phyloP scores from a whole-genome alignment of 352 stramenopile species.

The Pythium graminicola region DNA sequence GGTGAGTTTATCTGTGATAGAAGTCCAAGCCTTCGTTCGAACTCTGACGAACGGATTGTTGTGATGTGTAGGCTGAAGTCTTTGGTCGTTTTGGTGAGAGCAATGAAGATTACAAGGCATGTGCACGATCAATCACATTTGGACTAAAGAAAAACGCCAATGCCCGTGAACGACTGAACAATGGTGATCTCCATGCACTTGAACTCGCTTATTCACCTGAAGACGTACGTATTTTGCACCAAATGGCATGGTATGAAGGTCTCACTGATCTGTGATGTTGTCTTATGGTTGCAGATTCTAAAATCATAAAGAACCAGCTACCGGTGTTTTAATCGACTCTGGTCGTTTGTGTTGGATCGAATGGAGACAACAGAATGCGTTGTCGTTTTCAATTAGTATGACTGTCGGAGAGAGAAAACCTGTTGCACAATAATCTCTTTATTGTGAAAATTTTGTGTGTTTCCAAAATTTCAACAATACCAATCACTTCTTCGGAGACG shows the following conservation, averaged over 20 bases:
- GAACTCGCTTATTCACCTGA: conserved; percentile 71
- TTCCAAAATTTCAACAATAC: conserved; percentile 1
- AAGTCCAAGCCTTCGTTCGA: too few species aligned
- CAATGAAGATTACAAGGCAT: conserved; percentile 64
- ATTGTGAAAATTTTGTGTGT: too few species aligned
- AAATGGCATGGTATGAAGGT: background rate
- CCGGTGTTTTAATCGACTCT: too few species aligned
- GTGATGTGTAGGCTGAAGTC: conserved; percentile 35
- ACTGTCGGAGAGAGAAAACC: too few species aligned
- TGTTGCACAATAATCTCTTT: too few species aligned
- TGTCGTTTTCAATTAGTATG: background rate
- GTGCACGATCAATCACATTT: conserved; percentile 76
- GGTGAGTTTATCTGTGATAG: too few species aligned
- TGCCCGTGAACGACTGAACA: conserved; percentile 59
- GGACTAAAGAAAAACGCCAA: conserved; percentile 59
- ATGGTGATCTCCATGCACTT: conserved; percentile 51
- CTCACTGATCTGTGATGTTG: background rate
- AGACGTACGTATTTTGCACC: conserved; percentile 32
- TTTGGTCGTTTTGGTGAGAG: conserved; percentile 81
- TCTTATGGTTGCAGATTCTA: background rate
- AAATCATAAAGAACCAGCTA: background rate
- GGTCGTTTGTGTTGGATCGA: too few species aligned
- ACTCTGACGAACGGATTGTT: too few species aligned
- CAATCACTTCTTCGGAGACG: conserved; percentile 2
- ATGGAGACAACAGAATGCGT: background rate